These are phyloP conservation scores for Pelagomonas calceolata DNA, from an alignment of 108 stramenopile genomes.

Conservation along the genomic window DNA sequence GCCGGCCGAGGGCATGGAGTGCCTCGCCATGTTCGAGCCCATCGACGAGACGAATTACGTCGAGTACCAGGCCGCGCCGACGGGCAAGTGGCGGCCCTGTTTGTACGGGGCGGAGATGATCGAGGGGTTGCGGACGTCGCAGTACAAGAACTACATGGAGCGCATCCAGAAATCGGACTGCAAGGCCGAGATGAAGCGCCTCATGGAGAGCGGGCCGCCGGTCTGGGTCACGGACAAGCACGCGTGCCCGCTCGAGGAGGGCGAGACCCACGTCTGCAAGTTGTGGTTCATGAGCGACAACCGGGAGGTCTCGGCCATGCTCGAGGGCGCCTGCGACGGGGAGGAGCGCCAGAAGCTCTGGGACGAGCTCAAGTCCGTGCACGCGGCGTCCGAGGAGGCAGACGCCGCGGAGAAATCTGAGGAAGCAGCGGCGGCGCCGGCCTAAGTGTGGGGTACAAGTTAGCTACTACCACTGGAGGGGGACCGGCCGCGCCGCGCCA, in stretches of 20 bases:
- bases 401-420: not conserved
- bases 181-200: conserved; percentile 59
- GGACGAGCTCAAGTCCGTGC: not conserved
- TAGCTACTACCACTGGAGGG: too few species aligned
- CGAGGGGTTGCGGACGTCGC: conserved; percentile 37
- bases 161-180: conserved; percentile 62
- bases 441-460: too few species aligned
- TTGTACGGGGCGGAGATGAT: conserved; percentile 49
- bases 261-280: conserved; percentile 44
- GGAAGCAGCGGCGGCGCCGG: too few species aligned
- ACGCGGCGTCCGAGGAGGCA: not conserved
- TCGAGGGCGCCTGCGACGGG: not conserved
- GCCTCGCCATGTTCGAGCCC: conserved; percentile 63
- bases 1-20: conserved; percentile 52
- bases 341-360: not conserved
- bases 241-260: conserved; percentile 53
- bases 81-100: conserved; percentile 55
- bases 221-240: conserved; percentile 53
- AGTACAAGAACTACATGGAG: conserved; percentile 40
- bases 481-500: too few species aligned
- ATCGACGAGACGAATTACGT: conserved; percentile 42
- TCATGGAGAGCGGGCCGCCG: conserved; percentile 59
- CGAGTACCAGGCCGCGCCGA: conserved; percentile 58
- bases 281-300: not conserved
- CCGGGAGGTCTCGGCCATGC: not conserved